Percentiles rank a stretch among this genome's conserved stretches.
phyloP scores from a whole-genome alignment of 768 basidiomycete species.

The Pilatotrama ljubarskyi region DNA sequence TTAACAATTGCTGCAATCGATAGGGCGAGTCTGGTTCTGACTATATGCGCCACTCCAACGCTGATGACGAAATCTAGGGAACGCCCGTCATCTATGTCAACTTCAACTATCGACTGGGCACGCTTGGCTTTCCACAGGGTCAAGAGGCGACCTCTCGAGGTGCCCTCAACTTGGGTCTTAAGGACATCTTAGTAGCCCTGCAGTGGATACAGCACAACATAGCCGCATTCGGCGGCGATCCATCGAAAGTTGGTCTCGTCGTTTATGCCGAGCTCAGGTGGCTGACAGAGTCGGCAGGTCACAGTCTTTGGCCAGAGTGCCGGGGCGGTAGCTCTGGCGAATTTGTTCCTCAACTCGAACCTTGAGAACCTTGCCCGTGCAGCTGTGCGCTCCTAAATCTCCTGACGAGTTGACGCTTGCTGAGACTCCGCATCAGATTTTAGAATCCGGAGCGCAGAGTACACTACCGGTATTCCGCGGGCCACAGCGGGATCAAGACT shows the following conservation, averaged over 20 bases:
- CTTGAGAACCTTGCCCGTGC: constrained; percentile 26
- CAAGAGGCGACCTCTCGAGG: constrained; percentile 40
- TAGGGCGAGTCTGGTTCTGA: neutral
- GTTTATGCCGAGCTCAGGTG: neutral
- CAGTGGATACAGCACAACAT: constrained; percentile 70
- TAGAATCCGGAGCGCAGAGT: constrained; percentile 43
- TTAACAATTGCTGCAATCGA: neutral
- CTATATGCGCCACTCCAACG: neutral
- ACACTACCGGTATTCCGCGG: constrained; percentile 34
- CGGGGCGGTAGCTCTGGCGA: constrained; percentile 37
- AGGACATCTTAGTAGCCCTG: constrained; percentile 73
- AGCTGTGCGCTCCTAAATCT: constrained; percentile 16
- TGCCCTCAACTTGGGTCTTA: constrained; percentile 62
- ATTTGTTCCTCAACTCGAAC: constrained; percentile 33
- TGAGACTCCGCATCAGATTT: constrained; percentile 34
- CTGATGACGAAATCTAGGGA: neutral
- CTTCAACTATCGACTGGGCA: constrained; percentile 52
- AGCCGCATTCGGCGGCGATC: constrained; percentile 61
- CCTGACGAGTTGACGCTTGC: neutral
- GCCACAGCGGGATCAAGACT: constrained; percentile 34
- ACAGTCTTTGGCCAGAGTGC: constrained; percentile 43
- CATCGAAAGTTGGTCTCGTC: constrained; percentile 34
- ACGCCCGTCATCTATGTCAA: constrained; percentile 44
- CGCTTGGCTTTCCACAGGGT: constrained; percentile 50
- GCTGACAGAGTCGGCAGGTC: constrained; percentile 22